Evolutionary conservation across 257 asterid genomes (phyloP).

Genomic region (Solanum peruvianum): DNA sequence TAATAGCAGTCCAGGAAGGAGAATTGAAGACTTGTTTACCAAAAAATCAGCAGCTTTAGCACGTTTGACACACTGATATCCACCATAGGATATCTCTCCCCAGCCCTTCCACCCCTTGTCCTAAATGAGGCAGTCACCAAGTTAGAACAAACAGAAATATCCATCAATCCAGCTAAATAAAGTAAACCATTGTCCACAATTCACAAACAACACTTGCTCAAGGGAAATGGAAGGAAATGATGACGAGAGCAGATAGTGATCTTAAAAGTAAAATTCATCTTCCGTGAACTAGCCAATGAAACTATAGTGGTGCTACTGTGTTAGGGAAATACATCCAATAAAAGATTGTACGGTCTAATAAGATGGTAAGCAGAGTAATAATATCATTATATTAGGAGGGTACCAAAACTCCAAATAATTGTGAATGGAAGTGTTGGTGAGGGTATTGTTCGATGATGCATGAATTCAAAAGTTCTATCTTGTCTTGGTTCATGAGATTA

Average conservation of each 20-base stretch:
- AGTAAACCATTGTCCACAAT: neutral
- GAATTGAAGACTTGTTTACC: slow-evolving; percentile 27
- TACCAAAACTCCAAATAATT: neutral
- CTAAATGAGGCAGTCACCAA: slow-evolving; percentile 17
- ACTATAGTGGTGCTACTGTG: neutral
- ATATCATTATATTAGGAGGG: neutral
- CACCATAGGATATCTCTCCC: slow-evolving; percentile 99
- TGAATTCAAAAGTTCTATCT: neutral
- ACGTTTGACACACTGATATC: slow-evolving; percentile 55
- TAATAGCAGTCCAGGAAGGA: neutral
- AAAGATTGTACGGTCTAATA: neutral
- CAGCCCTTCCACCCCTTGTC: slow-evolving; percentile 95
- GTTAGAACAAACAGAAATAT: neutral
- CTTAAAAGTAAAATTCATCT: neutral
- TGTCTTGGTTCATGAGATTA: neutral
- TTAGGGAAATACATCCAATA: neutral
- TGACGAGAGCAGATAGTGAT: neutral
- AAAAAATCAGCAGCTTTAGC: slow-evolving; percentile 88
- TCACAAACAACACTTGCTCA: neutral
- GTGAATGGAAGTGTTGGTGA: neutral
- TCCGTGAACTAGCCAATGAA: neutral
- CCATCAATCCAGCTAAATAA: neutral
- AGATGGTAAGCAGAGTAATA: neutral
- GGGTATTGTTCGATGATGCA: neutral
- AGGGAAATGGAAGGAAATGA: neutral